Percentiles rank a stretch among this genome's conserved stretches.
Conservation (phyloP, 208 protist species). For the Histomonas meleagridis region DNA sequence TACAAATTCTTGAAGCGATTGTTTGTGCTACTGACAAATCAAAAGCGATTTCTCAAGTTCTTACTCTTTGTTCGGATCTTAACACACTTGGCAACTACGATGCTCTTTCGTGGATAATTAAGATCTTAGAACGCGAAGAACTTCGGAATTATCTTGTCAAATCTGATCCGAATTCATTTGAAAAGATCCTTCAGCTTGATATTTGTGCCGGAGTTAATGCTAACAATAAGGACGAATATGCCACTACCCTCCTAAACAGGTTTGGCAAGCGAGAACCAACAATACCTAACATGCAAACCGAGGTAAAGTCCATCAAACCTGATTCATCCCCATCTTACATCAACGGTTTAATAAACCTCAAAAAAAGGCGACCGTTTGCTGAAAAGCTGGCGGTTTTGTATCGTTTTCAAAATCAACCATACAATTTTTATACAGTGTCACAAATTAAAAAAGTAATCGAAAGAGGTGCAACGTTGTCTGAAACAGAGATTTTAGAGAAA, state of each 20-base stretch:
- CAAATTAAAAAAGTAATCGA: not conserved
- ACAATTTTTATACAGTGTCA: not conserved
- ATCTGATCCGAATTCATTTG: too few species aligned
- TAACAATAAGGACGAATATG: not conserved
- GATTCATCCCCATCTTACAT: too few species aligned
- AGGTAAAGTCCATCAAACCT: not conserved
- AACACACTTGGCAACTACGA: not conserved
- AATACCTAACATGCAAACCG: not conserved
- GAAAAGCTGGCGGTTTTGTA: not conserved
- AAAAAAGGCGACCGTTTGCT: not conserved
- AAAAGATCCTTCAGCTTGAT: not conserved
- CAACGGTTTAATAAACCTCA: not conserved
- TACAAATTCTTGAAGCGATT: not conserved
- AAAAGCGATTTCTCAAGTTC: not conserved
- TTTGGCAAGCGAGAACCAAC: not conserved
- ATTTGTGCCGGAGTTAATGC: not conserved
- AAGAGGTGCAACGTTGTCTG: too few species aligned
- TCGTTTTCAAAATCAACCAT: not conserved
- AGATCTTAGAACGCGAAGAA: too few species aligned
- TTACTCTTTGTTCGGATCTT: not conserved
- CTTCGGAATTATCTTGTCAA: too few species aligned
- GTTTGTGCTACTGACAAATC: not conserved
- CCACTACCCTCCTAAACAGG: not conserved
- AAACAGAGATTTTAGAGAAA: too few species aligned
- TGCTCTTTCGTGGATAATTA: not conserved